phyloP scores from a whole-genome alignment of 345 rosid genomes.

The Citrus cavaleriei region DNA sequence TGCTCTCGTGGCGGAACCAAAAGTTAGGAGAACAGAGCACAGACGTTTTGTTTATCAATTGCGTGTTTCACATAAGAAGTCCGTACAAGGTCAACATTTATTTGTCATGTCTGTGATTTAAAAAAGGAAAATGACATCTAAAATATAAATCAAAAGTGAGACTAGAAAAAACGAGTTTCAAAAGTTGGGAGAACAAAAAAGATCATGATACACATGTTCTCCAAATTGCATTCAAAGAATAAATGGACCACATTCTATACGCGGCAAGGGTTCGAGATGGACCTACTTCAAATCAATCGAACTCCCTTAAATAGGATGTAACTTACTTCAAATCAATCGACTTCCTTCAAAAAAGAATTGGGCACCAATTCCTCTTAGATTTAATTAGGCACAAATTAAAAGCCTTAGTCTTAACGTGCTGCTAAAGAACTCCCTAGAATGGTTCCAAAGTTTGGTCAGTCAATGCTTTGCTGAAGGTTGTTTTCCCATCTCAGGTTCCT shows the following conservation, averaged over 20 bases:
- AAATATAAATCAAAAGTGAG: background rate
- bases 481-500: slow-evolving; percentile 20
- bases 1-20: no score
- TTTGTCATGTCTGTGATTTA: background rate
- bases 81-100: background rate
- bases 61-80: background rate
- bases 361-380: background rate
- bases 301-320: background rate
- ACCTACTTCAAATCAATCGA: background rate
- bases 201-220: background rate
- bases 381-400: no score
- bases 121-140: background rate
- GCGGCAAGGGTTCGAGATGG: background rate
- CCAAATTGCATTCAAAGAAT: background rate
- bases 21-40: no score
- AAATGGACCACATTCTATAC: background rate
- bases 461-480: slow-evolving; percentile 6
- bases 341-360: background rate
- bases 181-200: background rate
- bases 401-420: background rate
- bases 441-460: background rate
- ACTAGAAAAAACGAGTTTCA: background rate
- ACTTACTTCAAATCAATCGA: background rate
- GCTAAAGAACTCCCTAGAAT: background rate
- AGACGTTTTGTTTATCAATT: background rate